These are phyloP conservation scores for Lactarius tabidus DNA, from an alignment of 768 basidiomycete genomes.

Conservation along the genomic window DNA sequence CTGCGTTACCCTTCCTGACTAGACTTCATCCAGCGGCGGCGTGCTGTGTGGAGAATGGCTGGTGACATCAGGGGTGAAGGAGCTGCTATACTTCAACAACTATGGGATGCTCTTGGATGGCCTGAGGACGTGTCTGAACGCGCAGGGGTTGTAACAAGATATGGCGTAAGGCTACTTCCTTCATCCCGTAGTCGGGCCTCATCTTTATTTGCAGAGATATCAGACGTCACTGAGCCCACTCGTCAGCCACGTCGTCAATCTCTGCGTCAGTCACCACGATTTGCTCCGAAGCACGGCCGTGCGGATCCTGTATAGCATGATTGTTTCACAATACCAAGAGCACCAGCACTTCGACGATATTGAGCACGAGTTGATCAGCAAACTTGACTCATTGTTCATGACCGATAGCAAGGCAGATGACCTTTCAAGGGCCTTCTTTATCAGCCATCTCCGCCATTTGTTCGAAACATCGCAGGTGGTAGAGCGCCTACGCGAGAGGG, in stretches of 20 bases:
- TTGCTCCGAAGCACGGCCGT: conserved; percentile 86
- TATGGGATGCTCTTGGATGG: conserved; percentile 88
- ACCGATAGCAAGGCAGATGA: conserved; percentile 89
- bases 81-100: conserved; percentile 65
- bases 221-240: conserved; percentile 79
- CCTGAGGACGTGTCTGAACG: conserved; percentile 53
- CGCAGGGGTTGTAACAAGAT: conserved; percentile 53
- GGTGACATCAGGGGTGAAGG: conserved; percentile 95
- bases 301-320: conserved; percentile 92
- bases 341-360: conserved; percentile 83
- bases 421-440: conserved; percentile 89
- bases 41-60: conserved; percentile 93
- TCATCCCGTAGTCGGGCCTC: conserved; percentile 14
- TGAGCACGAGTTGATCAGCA: conserved; percentile 88
- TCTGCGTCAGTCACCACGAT: conserved; percentile 95
- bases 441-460: conserved; percentile 82
- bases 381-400: conserved; percentile 90
- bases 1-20: not conserved
- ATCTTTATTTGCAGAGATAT: conserved; percentile 55
- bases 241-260: conserved; percentile 84
- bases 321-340: conserved; percentile 85
- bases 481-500: conserved; percentile 68
- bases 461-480: conserved; percentile 85
- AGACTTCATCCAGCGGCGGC: conserved; percentile 62
- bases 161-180: conserved; percentile 53